Base-by-base conservation (phyloP, 192 early-diverging fungal genomes). In the Gryganskiella cystojenkinii region DNA sequence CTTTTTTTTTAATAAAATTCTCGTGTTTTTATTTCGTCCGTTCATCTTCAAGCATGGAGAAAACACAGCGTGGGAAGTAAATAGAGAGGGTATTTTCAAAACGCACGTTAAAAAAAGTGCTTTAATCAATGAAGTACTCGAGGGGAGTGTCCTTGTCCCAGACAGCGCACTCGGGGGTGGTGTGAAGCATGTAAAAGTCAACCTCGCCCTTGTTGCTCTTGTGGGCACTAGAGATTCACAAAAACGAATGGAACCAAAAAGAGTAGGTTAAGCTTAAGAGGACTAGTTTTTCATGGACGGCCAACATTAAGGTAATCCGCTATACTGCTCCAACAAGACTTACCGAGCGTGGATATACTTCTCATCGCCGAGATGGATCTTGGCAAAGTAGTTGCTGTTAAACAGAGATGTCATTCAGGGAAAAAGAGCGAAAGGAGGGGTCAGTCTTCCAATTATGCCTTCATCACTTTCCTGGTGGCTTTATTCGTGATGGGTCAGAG, bases 261-360 rank as follows among this genome's bases (percentile, higher is more conserved):
- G 34, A 57, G 35, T 24, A 20, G 31, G 20, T 17, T 30, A 17
- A 11, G 31, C n/a, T n/a, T n/a, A n/a, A n/a, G n/a, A n/a, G n/a
- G n/a, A n/a, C n/a, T n/a, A n/a, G n/a, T n/a, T n/a, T n/a, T n/a
- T n/a, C n/a, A n/a, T n/a, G n/a, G n/a, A n/a, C n/a, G n/a, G n/a
- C n/a, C n/a, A n/a, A n/a, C n/a, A n/a, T n/a, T n/a, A n/a, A n/a
- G n/a, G n/a, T n/a, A n/a, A n/a, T n/a, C n/a, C n/a, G n/a, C n/a
- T n/a, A n/a, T n/a, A n/a, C n/a, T n/a, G n/a, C n/a, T n/a, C n/a
- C n/a, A n/a, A n/a, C n/a, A n/a, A n/a, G n/a, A n/a, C 46, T 75
- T 83, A 83, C 81, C 82, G 79, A 44, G 72, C 86, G 63, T 87
- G 87, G 49, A 89, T 65, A 54, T 66, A 89, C 61, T 85, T 82